These are phyloP conservation scores for Citrullus mucosospermus DNA, from an alignment of 306 rosid genomes.

Conservation along the genomic window DNA sequence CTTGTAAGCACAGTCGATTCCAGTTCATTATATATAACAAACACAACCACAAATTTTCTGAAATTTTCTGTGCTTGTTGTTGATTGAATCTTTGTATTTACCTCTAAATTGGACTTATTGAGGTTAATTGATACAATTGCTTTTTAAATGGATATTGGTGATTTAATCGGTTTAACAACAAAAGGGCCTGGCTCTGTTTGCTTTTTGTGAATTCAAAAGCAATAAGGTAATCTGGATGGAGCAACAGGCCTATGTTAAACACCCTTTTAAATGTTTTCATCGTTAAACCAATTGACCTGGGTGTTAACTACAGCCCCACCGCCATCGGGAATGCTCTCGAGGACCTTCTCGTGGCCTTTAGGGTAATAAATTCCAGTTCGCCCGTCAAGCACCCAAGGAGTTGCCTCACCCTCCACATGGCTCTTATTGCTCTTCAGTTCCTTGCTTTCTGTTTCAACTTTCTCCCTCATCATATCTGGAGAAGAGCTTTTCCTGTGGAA, in stretches of 20 bases:
- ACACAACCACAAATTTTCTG: neutral
- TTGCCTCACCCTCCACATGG: neutral
- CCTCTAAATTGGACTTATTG: neutral
- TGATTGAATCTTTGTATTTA: neutral
- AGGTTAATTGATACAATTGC: neutral
- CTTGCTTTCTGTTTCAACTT: constrained; percentile 6
- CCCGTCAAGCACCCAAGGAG: constrained; percentile 17
- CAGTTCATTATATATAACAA: neutral
- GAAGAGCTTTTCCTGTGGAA: constrained; percentile 17
- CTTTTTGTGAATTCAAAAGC: constrained; percentile 2
- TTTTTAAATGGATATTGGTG: neutral
- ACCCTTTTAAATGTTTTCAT: neutral
- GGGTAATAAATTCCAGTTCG: constrained; percentile 22
- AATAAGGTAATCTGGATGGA: neutral
- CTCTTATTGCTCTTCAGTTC: constrained; percentile 6
- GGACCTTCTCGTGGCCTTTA: constrained; percentile 20
- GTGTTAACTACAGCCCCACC: constrained; percentile 8
- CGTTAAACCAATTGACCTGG: constrained; percentile 12
- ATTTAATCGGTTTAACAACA: neutral
- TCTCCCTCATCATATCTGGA: constrained; percentile 11
- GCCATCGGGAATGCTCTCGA: constrained; percentile 3
- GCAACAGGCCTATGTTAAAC: neutral
- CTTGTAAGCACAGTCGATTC: neutral
- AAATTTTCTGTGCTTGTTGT: neutral
- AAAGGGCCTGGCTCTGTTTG: neutral